These are phyloP conservation scores for Magnaporthiopsis poae DNA, from an alignment of 2,329 filamentous ascomycete species.

Conservation along the genomic window DNA sequence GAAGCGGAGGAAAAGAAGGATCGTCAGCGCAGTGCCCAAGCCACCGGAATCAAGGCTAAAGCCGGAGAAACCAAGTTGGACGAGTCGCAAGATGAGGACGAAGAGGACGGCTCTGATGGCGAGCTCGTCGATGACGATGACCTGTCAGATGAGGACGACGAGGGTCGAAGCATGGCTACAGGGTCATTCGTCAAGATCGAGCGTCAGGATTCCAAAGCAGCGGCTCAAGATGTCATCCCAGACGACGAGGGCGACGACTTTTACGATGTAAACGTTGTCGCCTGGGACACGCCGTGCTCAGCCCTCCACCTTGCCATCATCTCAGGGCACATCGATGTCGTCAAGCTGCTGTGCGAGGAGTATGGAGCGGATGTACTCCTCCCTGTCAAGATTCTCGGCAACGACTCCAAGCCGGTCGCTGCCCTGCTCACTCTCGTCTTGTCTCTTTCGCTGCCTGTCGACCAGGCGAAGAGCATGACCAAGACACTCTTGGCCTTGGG, in stretches of 20 bases:
- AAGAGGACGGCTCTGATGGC: slow-evolving; percentile 31
- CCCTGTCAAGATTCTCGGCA: slow-evolving; percentile 57
- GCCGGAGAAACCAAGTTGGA: slow-evolving; percentile 8
- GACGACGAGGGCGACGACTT: slow-evolving; percentile 56
- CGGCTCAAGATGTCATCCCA: slow-evolving; percentile 31
- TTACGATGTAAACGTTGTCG: slow-evolving; percentile 66
- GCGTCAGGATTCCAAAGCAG: slow-evolving; percentile 23
- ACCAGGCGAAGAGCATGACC: slow-evolving; percentile 56
- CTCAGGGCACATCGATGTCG: slow-evolving; percentile 58
- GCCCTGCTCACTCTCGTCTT: slow-evolving; percentile 63
- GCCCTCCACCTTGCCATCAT: slow-evolving; percentile 72
- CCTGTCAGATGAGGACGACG: slow-evolving; percentile 36
- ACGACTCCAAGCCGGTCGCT: slow-evolving; percentile 37
- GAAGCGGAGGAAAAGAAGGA: slow-evolving; percentile 42
- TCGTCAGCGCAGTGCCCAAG: not conserved
- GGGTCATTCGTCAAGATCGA: slow-evolving; percentile 64
- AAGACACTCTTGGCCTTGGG: slow-evolving; percentile 57
- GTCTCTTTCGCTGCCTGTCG: slow-evolving; percentile 52
- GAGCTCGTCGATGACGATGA: slow-evolving; percentile 35
- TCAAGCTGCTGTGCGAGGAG: slow-evolving; percentile 57
- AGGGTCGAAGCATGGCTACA: slow-evolving; percentile 46
- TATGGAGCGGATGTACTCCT: slow-evolving; percentile 71
- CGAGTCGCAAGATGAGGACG: slow-evolving; percentile 19
- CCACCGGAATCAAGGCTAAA: not conserved
- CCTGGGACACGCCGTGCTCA: slow-evolving; percentile 68